Percentiles rank a stretch among this genome's conserved stretches.
Evolutionary conservation across 495 filamentous ascomycete species (phyloP).

Genomic region (Neohortaea acidophila): DNA sequence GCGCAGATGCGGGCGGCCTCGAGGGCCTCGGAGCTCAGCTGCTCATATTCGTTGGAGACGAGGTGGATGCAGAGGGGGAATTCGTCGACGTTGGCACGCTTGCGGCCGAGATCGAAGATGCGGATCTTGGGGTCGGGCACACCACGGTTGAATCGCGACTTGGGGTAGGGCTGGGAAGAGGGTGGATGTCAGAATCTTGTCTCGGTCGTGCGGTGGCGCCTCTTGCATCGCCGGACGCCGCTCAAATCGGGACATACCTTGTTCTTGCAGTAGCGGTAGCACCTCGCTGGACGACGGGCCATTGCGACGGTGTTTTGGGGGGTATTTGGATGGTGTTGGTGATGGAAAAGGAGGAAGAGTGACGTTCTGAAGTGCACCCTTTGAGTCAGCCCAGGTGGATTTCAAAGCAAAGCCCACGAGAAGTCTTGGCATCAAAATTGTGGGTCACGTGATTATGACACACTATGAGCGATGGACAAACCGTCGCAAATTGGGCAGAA

Average conservation of each 20-base stretch:
- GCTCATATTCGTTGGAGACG: conserved; percentile 99
- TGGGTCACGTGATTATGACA: too few species aligned
- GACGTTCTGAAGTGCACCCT: conserved; percentile 4
- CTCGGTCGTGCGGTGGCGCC: not conserved
- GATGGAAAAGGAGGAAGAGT: conserved; percentile 10
- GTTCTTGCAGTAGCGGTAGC: conserved; percentile 99
- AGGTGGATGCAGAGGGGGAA: conserved; percentile 97
- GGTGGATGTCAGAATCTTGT: conserved; percentile 16
- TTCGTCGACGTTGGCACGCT: conserved; percentile 95
- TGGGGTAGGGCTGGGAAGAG: conserved; percentile 72
- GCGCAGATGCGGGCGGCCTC: conserved; percentile 98
- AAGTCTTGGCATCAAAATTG: not conserved
- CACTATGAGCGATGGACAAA: too few species aligned
- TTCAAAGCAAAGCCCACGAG: conserved; percentile 3
- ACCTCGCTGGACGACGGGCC: conserved; percentile 95
- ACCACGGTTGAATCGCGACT: conserved; percentile 99
- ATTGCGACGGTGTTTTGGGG: conserved; percentile 71
- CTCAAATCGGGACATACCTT: conserved; percentile 50
- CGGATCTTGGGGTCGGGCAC: conserved; percentile 98
- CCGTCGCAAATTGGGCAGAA: too few species aligned
- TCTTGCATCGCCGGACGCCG: not conserved
- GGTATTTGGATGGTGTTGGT: conserved; percentile 26
- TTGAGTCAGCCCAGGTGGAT: not conserved
- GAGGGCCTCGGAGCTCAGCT: conserved; percentile 95
- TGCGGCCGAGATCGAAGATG: conserved; percentile 98